A percentile compares a stretch with the other conserved stretches of the same genome.
Conservation (phyloP, 805 yeast species). For the Candida oleophila region DNA sequence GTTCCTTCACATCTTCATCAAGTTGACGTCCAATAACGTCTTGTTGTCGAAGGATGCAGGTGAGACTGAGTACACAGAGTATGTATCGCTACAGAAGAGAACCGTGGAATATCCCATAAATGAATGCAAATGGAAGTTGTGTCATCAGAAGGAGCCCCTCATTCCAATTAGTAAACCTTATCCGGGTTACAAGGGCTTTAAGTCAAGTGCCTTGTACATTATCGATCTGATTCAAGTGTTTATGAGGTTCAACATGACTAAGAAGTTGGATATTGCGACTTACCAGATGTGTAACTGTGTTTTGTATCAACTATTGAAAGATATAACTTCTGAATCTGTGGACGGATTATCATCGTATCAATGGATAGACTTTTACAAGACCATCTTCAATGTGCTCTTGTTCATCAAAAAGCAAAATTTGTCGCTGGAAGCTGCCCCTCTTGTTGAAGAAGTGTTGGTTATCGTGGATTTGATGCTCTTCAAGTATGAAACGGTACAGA, state of each 20-base stretch:
- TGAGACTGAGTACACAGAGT: neutral
- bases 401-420: constrained; percentile 25
- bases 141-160: constrained; percentile 38
- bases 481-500: constrained; percentile 16
- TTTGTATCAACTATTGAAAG: constrained; percentile 20
- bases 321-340: neutral
- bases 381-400: constrained; percentile 27
- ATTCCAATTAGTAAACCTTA: constrained; percentile 22
- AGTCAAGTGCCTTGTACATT: constrained; percentile 32
- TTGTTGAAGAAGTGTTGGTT: constrained; percentile 23
- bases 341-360: constrained; percentile 16
- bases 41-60: neutral
- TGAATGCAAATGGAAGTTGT: constrained; percentile 42
- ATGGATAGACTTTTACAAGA: constrained; percentile 35
- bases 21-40: constrained; percentile 17
- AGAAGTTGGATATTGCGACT: constrained; percentile 30
- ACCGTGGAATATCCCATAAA: constrained; percentile 19
- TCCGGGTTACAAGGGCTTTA: constrained; percentile 19
- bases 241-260: constrained; percentile 38
- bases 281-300: constrained; percentile 25
- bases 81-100: neutral
- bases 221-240: constrained; percentile 29
- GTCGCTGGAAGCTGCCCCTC: constrained; percentile 9
- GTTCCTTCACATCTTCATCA: constrained; percentile 24
- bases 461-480: constrained; percentile 18